Percentiles rank a stretch among this genome's conserved stretches.
These are phyloP conservation scores for Centella asiatica DNA, from an alignment of 129 eudicot genomes.

Conservation along the genomic window DNA sequence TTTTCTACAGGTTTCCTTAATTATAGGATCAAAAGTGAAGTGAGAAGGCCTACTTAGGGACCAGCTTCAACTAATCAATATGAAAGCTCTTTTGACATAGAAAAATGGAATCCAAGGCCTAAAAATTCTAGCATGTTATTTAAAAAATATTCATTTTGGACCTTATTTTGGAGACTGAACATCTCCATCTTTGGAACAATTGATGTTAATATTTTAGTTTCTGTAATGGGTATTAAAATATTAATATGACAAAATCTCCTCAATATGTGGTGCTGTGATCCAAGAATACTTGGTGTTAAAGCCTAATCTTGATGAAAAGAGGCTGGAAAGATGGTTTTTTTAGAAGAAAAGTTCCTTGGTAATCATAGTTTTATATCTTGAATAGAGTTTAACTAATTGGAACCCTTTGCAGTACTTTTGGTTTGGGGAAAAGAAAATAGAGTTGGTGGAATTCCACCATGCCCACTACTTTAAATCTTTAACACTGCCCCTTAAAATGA, in stretches of 20 bases:
- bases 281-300: constrained; percentile 10
- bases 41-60: neutral
- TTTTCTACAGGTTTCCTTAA: neutral
- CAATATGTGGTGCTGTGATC: constrained; percentile 5
- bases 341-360: neutral
- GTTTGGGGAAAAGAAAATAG: neutral
- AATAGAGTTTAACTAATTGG: constrained; percentile 2
- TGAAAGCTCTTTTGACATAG: neutral
- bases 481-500: constrained; percentile 1
- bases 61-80: neutral
- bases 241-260: neutral
- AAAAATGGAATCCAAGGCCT: neutral
- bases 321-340: too few relatives aligned
- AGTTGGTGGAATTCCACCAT: constrained; percentile 15
- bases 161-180: neutral
- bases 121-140: neutral
- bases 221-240: neutral
- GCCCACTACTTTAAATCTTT: neutral
- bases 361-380: constrained; percentile 8
- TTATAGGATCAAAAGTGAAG: neutral
- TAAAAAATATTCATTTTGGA: neutral
- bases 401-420: neutral
- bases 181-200: neutral
- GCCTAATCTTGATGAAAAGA: neutral
- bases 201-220: neutral